A percentile compares a stretch with the other conserved stretches of the same genome.
These are phyloP conservation scores for Acorus gramineus DNA, from an alignment of 106 monocot species.

Conservation along the genomic window DNA sequence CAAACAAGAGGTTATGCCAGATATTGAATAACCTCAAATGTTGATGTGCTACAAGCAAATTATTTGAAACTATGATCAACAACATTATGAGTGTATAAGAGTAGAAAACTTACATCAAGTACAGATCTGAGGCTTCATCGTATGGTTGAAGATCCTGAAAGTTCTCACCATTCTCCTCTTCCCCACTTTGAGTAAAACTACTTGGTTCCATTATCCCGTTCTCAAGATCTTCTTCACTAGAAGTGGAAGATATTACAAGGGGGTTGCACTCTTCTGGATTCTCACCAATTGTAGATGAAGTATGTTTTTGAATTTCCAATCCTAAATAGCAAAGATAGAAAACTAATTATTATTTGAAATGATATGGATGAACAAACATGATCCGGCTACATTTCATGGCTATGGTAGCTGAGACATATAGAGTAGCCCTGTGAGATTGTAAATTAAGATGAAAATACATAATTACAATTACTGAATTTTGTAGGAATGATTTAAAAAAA, in stretches of 20 bases:
- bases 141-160: slow-evolving; percentile 6
- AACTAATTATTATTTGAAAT: slow-evolving; percentile 1
- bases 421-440: no score
- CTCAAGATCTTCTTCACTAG: background rate
- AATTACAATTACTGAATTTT: no score
- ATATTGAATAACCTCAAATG: no score
- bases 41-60: no score
- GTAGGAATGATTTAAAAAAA: no score
- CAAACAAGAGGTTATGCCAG: no score
- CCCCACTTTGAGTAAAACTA: background rate
- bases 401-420: no score
- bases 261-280: background rate
- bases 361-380: no score
- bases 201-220: background rate
- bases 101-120: slow-evolving; percentile 47
- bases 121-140: slow-evolving; percentile 51
- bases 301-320: background rate
- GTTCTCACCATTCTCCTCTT: slow-evolving; percentile 20
- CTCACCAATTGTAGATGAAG: background rate
- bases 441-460: no score
- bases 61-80: no score
- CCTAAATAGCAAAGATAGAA: background rate
- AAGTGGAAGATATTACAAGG: background rate
- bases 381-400: no score
- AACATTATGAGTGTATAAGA: background rate